Conservation (phyloP, 441 rosid species). For the Pelargonium citronellum region DNA sequence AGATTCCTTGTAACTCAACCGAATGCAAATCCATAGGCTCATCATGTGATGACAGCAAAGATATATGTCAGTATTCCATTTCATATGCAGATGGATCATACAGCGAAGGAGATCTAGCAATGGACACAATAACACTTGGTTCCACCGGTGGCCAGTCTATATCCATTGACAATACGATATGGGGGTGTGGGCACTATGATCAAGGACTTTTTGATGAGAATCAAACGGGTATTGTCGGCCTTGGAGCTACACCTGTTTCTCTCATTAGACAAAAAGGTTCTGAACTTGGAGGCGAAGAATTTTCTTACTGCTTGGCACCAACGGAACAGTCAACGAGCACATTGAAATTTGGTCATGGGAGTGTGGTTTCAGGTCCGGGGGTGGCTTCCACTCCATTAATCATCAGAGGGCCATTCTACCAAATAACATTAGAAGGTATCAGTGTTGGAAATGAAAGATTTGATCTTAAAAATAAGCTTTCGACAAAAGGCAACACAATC, state of each 20-base stretch:
- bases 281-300: conserved; percentile 25
- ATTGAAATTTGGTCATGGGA: conserved; percentile 32
- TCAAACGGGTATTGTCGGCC: conserved; percentile 35
- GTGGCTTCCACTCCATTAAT: conserved; percentile 35
- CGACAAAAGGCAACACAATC: conserved; percentile 34
- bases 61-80: conserved; percentile 19
- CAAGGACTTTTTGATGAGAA: conserved; percentile 14
- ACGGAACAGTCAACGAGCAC: conserved; percentile 17
- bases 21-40: conserved; percentile 4
- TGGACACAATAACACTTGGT: conserved; percentile 22
- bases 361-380: conserved; percentile 25
- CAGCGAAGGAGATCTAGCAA: conserved; percentile 19
- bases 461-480: background rate
- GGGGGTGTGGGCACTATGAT: conserved; percentile 28
- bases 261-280: conserved; percentile 13
- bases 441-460: conserved; percentile 31
- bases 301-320: conserved; percentile 46
- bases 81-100: conserved; percentile 24
- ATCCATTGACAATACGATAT: background rate
- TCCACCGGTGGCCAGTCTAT: conserved; percentile 18
- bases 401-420: conserved; percentile 8
- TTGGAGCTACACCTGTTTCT: conserved; percentile 27
- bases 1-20: conserved; percentile 19
- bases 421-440: conserved; percentile 30
- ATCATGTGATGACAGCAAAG: background rate